Evolutionary conservation across 768 basidiomycete genomes (phyloP).

Genomic region (Suillus ampliporus): DNA sequence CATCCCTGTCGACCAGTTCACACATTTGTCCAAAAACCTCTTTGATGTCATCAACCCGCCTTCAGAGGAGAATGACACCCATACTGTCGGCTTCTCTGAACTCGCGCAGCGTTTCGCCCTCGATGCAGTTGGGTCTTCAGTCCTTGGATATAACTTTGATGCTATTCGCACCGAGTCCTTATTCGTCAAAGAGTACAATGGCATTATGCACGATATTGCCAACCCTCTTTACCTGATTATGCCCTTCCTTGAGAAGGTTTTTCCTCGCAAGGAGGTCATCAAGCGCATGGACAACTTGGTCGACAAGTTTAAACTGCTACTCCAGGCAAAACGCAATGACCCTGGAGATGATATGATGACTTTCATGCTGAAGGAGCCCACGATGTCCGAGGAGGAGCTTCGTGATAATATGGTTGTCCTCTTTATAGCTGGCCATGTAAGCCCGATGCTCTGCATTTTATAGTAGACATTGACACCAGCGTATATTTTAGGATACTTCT

Average conservation of each 20-base stretch:
- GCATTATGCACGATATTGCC: constrained; percentile 42
- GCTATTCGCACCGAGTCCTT: constrained; percentile 39
- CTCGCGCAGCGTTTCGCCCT: constrained; percentile 37
- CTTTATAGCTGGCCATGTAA: constrained; percentile 48
- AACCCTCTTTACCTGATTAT: constrained; percentile 40
- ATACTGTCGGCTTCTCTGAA: constrained; percentile 33
- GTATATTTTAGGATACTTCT: constrained; percentile 40
- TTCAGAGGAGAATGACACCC: constrained; percentile 36
- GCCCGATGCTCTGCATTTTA: constrained; percentile 9
- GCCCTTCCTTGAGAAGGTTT: constrained; percentile 36
- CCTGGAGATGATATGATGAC: constrained; percentile 42
- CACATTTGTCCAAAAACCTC: constrained; percentile 37
- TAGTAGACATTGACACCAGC: not conserved
- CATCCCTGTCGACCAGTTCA: constrained; percentile 41
- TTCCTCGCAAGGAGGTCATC: constrained; percentile 36
- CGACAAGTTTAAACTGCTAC: constrained; percentile 31
- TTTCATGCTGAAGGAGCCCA: constrained; percentile 40
- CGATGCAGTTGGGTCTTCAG: constrained; percentile 43
- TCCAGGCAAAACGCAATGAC: constrained; percentile 36
- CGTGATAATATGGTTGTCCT: constrained; percentile 44
- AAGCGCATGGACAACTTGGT: constrained; percentile 37
- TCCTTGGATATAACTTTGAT: constrained; percentile 44
- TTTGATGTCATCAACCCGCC: constrained; percentile 25
- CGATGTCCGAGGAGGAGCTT: constrained; percentile 40
- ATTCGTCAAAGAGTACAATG: constrained; percentile 43